Evolutionary conservation across 305 asterid species (phyloP).

Genomic region (Stenogyne calaminthoides): DNA sequence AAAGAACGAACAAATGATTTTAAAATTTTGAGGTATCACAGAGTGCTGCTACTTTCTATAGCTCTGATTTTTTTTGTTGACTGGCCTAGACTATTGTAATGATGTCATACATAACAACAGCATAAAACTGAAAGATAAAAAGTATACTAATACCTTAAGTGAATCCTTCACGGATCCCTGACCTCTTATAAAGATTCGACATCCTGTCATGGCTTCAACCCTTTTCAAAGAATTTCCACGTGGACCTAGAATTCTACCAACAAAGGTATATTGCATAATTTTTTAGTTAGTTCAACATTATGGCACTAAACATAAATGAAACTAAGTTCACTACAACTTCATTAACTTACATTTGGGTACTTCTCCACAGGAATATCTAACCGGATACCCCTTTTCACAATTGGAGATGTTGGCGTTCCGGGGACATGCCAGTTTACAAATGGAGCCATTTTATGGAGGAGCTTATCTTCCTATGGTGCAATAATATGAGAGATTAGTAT

Average conservation of each 20-base stretch:
- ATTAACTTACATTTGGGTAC: conserved; percentile 64
- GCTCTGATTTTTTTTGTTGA: not conserved
- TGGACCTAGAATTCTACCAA: conserved; percentile 82
- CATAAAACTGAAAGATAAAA: not conserved
- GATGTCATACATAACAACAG: not conserved
- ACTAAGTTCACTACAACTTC: not conserved
- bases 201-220: conserved; percentile 73
- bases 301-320: conserved; percentile 1
- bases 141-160: conserved; percentile 45
- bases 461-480: no score
- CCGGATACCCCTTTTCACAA: no score
- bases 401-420: no score
- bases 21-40: no score
- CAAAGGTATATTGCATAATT: conserved; percentile 69
- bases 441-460: no score
- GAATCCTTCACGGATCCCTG: conserved; percentile 83
- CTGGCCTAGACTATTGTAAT: not conserved
- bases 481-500: not conserved
- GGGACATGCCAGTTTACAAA: no score
- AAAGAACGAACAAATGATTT: no score
- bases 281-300: conserved; percentile 28
- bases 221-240: conserved; percentile 90
- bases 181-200: conserved; percentile 78
- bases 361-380: no score
- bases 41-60: not conserved